Base-by-base conservation (phyloP, 139 green algal genomes). In the Asterochloris sp. region DNA sequence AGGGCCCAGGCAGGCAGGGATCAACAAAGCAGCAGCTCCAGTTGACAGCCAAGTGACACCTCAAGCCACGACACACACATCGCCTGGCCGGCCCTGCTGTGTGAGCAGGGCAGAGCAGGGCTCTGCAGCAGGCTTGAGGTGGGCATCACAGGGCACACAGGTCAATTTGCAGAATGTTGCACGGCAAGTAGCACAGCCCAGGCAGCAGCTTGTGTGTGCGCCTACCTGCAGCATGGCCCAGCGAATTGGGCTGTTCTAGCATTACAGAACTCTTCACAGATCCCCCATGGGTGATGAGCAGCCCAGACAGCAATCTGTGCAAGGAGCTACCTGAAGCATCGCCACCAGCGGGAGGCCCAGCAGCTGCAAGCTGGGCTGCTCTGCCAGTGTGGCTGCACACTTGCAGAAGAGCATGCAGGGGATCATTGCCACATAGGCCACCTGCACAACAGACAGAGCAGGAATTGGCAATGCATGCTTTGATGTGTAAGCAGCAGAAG, bases 341-440 rank as follows among this genome's bases (percentile, higher is more conserved):
- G 83, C 83, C 12, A 76, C 60, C 17, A 81, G 47, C 0, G 83
- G 83, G 47, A 87, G 82, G 38, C 66, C 73, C 24, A 87, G 66
- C 67, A 92, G 81, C 19, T 74, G 63, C 4, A 29, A 16, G 75
- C 85, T 61, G 4, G 82, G 82, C 17, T 76, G 60, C 15, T 73
- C 60, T 0, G 83, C 71, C 24, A 93, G 69, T 24, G 88, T 93
- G n/a, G 77, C 78, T 1, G 87, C 86, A 63, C 92, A 88, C 78
- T 91, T 91, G 62, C 80, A 86, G 80, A 93, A 93, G 21, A 94
- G 85, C 85, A 93, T 92, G 75, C 78, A 86, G 21, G 91, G 91
- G 62, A 94, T 89, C 62, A 93, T 71, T 17, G 92, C 61, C 26
- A 91, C 84, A 75, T 91, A 94, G 19, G 90, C 86, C 28, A 92